Base-by-base conservation (phyloP, 345 rosid species). In the Raphanus sativus region DNA sequence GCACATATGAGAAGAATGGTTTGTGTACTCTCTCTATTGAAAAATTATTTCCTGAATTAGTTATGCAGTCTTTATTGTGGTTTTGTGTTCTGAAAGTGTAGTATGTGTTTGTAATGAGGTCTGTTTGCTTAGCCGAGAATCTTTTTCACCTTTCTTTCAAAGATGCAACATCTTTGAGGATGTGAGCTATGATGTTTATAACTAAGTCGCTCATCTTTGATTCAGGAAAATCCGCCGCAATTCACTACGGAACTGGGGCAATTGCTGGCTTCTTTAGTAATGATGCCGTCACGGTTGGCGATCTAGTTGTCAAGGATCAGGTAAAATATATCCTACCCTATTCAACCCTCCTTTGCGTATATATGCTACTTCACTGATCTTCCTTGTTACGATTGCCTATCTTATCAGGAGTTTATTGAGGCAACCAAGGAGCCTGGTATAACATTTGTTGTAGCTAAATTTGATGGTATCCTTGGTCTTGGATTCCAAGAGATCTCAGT, bases 401-500 rank as follows among this genome's bases (percentile, higher is more conserved):
- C 60, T 10, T 12, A 16, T 65, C 86, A 95, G 99, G 90, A 87
- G 83, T 92, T 95, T 82, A 95, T 95, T 30, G 99, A 95, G 83
- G 98, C 99, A 71, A 88, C 99, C 52, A 85, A 65, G 66, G 99
- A 95, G 86, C 99, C 97, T 48, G 83, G 99, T 80, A 11, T 87
- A 58, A 89, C 93, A 63, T 95, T 95, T 81, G 48, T 95, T 80
- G 81, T 75, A 56, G 99, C 97, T 62, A 92, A 89, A 71, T 95
- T 95, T 84, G 99, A 95, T 81, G 99, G 99, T 40, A 92, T 92
- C 72, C 86, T 91, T 74, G 99, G 99, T 32, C 99, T 95, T 72
- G 97, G 97, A 58, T 95, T 92, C 80, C 78, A 84, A 83, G 99
- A 95, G 80, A 92, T 95, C 77, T 87, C 98, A 6, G 97, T 89